Conservation (phyloP, 495 filamentous ascomycete genomes). For the Aspergillus baeticus region DNA sequence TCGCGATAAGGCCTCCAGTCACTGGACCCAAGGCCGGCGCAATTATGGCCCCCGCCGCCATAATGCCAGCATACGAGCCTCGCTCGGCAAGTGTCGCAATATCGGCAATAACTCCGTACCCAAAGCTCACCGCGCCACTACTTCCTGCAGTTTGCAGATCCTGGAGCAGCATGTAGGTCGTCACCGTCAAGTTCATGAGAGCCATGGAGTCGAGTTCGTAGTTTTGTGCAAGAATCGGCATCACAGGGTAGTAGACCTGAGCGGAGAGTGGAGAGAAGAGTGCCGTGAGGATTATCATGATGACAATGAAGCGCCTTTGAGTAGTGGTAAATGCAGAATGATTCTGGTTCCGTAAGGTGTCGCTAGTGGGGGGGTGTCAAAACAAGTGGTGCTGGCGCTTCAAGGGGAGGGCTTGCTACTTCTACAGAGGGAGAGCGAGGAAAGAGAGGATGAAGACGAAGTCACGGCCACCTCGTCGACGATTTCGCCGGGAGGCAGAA, state of each 20-base stretch:
- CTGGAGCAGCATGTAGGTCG: constrained; percentile 64
- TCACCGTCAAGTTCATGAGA: constrained; percentile 67
- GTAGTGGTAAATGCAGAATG: constrained; percentile 56
- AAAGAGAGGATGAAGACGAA: not conserved
- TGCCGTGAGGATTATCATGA: constrained; percentile 51
- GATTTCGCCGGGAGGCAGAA: not conserved
- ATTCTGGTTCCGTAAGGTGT: not conserved
- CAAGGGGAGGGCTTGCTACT: not conserved
- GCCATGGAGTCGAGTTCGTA: constrained; percentile 54
- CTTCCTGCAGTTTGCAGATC: constrained; percentile 63
- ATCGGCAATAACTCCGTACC: constrained; percentile 61
- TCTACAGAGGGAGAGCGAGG: not conserved
- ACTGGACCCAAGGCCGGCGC: constrained; percentile 38
- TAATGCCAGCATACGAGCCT: constrained; percentile 56
- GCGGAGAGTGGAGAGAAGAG: constrained; percentile 61
- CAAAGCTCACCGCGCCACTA: constrained; percentile 51
- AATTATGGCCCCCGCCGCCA: constrained; percentile 27
- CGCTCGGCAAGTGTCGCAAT: constrained; percentile 57
- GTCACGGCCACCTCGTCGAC: not conserved
- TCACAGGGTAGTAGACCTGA: constrained; percentile 72
- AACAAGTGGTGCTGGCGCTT: not conserved
- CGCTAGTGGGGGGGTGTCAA: not conserved
- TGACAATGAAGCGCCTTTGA: constrained; percentile 59
- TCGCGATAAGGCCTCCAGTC: constrained; percentile 38
- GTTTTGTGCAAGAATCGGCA: constrained; percentile 54